Evolutionary conservation across 768 basidiomycete genomes (phyloP).

Genomic region (Lactifluus volemus): DNA sequence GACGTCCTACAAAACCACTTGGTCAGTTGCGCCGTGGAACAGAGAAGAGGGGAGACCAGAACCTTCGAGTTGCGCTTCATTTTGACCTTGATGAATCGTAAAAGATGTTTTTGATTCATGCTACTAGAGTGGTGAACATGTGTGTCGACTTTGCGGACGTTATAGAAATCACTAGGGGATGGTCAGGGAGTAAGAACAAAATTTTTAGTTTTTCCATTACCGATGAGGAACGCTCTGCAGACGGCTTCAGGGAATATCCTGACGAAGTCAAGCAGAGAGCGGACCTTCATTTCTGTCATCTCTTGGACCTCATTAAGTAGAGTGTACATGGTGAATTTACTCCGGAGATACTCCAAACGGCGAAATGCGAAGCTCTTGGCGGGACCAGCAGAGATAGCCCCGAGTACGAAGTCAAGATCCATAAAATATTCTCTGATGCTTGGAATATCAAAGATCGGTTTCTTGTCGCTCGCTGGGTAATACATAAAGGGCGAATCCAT

Average conservation of each 20-base stretch:
- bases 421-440: constrained; percentile 91
- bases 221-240: constrained; percentile 74
- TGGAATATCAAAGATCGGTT: constrained; percentile 71
- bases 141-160: constrained; percentile 95
- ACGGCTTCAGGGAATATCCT: background rate
- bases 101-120: constrained; percentile 98
- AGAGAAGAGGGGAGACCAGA: constrained; percentile 18
- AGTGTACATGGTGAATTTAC: constrained; percentile 91
- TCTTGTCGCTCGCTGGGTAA: constrained; percentile 26
- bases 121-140: constrained; percentile 98
- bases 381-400: constrained; percentile 90
- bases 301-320: constrained; percentile 92
- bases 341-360: constrained; percentile 80
- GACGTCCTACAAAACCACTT: constrained; percentile 52
- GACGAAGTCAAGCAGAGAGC: constrained; percentile 20
- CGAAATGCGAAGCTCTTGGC: constrained; percentile 94
- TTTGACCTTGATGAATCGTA: constrained; percentile 98
- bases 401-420: constrained; percentile 86
- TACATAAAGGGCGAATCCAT: too few species aligned
- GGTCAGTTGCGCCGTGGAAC: background rate
- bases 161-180: constrained; percentile 83
- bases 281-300: constrained; percentile 91
- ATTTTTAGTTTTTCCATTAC: constrained; percentile 31
- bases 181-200: background rate
- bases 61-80: constrained; percentile 86